Base-by-base conservation (phyloP, 164 flowering plant genomes). In the Vitis labrusca region DNA sequence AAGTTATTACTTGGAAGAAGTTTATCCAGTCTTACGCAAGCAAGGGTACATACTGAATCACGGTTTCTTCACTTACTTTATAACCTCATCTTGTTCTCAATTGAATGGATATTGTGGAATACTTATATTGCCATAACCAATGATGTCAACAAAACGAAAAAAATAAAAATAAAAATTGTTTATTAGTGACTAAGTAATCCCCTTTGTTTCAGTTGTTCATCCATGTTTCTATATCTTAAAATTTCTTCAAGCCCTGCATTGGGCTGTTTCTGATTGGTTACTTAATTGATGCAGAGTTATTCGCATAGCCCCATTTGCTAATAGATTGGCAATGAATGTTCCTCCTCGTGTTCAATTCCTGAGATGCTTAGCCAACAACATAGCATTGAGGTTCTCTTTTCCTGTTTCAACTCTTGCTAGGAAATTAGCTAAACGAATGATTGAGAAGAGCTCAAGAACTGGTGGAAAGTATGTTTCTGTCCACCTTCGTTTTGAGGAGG, bases 401-500 rank as follows among this genome's bases (percentile, higher is more conserved):
- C 82, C 92, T 14, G 88, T 94, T 54, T 77, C 79, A 73, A 71
- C 76, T 59, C 78, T 94, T 17, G 97, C 90, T n/a, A 69, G 82
- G 61, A 76, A 76, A 59, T 69, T 94, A 64, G 89, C 88, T 57
- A 61, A 69, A 15, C 82, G 92, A 62, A 92, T 94, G 97, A 77
- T 68, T 50, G 77, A 80, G 68, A 81, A 82, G 68, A 94, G 93
- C 79, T 77, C 83, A 37, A 70, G 61, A 53, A 78, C 82, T 63
- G 83, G 79, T 64, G 97, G 98, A 60, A 92, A 91, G 64, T 94
- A 88, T 69, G 81, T 92, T 9, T 80, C 98, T 1, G 75, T 92
- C 67, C 98, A 94, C 76, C 97, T 94, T 17, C 92, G 97, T 1
- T 92, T 89, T 78, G 97, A 92, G 81, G 91, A 89, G 98, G 98